Percentiles rank a stretch among this genome's conserved stretches.
Conservation (phyloP, 495 filamentous ascomycete genomes). For the Copromyces sp. region DNA sequence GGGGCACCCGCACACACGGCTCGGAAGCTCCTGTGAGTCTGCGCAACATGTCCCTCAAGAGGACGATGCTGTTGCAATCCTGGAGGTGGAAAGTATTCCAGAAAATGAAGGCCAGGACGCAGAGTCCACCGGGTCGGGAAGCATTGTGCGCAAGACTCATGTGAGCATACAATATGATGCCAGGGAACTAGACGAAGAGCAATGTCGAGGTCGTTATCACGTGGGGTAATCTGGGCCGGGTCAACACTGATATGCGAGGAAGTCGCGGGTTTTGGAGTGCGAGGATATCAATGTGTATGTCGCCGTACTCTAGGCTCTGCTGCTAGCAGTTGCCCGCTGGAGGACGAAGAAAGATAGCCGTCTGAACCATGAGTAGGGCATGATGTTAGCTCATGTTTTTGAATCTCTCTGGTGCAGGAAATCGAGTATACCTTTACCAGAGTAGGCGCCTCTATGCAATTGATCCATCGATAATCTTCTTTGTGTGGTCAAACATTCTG, state of each 20-base stretch:
- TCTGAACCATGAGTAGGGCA: too few species aligned
- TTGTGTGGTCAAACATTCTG: too few species aligned
- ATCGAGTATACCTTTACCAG: background rate
- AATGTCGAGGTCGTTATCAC: background rate
- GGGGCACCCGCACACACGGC: background rate
- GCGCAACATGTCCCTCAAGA: background rate
- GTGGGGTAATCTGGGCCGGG: background rate
- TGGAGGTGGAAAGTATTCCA: background rate
- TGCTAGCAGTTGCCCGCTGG: too few species aligned
- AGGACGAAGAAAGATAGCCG: too few species aligned
- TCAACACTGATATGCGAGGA: background rate
- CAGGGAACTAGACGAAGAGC: background rate
- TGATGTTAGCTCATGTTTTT: background rate
- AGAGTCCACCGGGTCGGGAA: background rate
- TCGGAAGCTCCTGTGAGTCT: background rate
- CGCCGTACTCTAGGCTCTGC: background rate
- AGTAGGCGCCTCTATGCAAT: background rate
- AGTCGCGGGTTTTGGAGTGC: background rate
- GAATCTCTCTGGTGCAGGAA: background rate
- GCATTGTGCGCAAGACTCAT: background rate
- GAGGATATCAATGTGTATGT: background rate
- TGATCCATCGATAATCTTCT: too few species aligned
- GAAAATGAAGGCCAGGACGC: background rate
- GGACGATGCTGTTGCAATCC: background rate
- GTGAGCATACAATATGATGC: background rate